A percentile compares a stretch with the other conserved stretches of the same genome.
Conservation (phyloP, 495 filamentous ascomycete genomes). For the Letharia lupina region DNA sequence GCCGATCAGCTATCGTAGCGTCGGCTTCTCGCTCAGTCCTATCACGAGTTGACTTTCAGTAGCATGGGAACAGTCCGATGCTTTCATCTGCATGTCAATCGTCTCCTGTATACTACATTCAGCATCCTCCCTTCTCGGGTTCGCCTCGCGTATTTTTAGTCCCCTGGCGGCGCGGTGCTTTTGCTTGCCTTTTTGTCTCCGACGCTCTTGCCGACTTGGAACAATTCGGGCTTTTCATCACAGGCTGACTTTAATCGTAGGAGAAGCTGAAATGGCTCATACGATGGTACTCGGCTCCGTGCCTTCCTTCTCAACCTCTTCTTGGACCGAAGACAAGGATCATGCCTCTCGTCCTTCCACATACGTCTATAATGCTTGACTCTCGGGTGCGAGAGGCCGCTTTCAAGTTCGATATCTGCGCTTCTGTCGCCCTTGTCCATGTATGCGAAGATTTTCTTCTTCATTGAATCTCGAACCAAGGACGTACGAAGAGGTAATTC, state of each 20-base stretch:
- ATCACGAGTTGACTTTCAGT: neutral
- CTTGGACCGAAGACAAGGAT: neutral
- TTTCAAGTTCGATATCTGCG: neutral
- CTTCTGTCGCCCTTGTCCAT: neutral
- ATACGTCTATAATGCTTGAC: slow-evolving; percentile 1
- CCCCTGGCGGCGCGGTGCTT: neutral
- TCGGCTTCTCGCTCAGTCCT: neutral
- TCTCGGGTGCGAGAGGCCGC: neutral
- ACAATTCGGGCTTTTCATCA: neutral
- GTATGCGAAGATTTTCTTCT: neutral
- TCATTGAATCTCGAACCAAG: neutral
- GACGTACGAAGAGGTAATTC: neutral
- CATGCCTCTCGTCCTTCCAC: neutral
- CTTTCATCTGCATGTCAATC: neutral
- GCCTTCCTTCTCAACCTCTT: neutral
- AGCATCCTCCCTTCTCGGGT: neutral
- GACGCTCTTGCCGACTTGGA: neutral
- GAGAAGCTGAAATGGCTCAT: neutral
- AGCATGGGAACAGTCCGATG: neutral
- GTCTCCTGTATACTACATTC: neutral
- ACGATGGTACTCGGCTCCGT: neutral
- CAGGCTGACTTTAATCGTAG: neutral
- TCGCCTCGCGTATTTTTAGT: neutral
- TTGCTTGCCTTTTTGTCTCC: neutral
- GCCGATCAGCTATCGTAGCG: neutral